Evolutionary conservation across 306 rosid genomes (phyloP), one percentile per base, ranked within the genome.

Genomic region (Ormosia emarginata): DNA sequence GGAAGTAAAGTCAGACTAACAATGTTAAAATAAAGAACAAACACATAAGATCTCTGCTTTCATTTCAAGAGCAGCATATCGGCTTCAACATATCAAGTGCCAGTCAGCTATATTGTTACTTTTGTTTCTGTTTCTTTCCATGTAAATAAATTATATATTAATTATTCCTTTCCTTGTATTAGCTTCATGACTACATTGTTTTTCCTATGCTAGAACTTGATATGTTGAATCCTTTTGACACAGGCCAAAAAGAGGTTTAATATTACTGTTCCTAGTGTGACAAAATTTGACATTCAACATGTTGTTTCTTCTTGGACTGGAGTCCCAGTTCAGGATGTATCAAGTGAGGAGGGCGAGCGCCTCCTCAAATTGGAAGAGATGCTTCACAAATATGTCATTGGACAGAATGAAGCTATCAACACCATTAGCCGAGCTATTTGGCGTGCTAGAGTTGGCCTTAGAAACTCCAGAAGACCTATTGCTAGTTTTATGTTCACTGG

Each of bases 301-400:
- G 87, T 89, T 9, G 93, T 91, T 30, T 86, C 93, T 36, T 74
- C 92, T 2, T 88, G 89, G 92, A 91, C 90, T 1, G 93, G 93
- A 24, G 86, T 91, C 71, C 93, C 65, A n/a, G 15, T 50, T 4
- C 44, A 3, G 29, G 74, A 64, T 11, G 30, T 77, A 30, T 89
- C 93, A 13, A 82, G 86, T 0, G 74, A 77, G 49, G 41, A 49
- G 11, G 33, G 61, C 0, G 74, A 77, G 1, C 33, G 53, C 9
- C 81, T 77, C n/a, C 64, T 77, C 65, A 77, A 65, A n/a, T 11
- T 77, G n/a, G 82, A 82, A 75, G 32, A 39, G 13, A 82, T 33
- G 55, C 86, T 82, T 47, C 78, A 49, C 69, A 49, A 37, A 18
- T 43, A 37, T 8, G 68, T 82, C 8, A 75, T 76, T 39, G 82